phyloP scores from a whole-genome alignment of 495 filamentous ascomycete species.

The Thozetella sp. region DNA sequence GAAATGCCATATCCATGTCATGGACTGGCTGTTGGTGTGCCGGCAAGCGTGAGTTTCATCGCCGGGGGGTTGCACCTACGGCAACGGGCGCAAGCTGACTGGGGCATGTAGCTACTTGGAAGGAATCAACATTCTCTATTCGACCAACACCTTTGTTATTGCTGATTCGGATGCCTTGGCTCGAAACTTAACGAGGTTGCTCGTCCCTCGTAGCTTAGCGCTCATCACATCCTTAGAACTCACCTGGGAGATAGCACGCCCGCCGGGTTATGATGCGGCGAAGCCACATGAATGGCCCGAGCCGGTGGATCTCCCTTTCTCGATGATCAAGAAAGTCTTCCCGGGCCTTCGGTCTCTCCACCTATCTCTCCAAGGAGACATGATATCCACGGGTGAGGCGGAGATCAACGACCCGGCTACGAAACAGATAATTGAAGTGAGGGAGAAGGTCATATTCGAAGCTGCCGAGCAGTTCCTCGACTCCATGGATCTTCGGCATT shows the following conservation, averaged over 20 bases:
- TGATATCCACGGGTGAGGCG: slow-evolving; percentile 1
- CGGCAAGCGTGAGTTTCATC: not conserved
- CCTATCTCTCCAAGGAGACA: not conserved
- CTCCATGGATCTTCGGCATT: not conserved
- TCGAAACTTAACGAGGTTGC: not conserved
- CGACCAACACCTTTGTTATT: not conserved
- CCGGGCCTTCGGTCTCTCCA: not conserved
- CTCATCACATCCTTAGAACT: not conserved
- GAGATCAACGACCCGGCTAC: not conserved
- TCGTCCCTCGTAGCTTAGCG: not conserved
- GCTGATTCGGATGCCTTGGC: not conserved
- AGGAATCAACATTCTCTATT: slow-evolving; percentile 1
- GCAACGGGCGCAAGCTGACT: not conserved
- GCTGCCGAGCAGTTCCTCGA: not conserved
- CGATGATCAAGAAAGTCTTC: not conserved
- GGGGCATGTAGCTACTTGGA: not conserved
- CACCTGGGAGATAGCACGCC: not conserved
- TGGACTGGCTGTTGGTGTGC: not conserved
- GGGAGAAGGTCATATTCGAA: not conserved
- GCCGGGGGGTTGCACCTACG: not conserved
- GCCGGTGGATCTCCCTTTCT: not conserved
- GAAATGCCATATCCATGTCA: not conserved
- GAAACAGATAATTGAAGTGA: not conserved
- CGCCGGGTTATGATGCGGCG: not conserved
- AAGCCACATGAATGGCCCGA: not conserved